Percentiles rank a stretch among this genome's conserved stretches.
phyloP scores from a whole-genome alignment of 805 yeast species.

The Metschnikowia orientalis region DNA sequence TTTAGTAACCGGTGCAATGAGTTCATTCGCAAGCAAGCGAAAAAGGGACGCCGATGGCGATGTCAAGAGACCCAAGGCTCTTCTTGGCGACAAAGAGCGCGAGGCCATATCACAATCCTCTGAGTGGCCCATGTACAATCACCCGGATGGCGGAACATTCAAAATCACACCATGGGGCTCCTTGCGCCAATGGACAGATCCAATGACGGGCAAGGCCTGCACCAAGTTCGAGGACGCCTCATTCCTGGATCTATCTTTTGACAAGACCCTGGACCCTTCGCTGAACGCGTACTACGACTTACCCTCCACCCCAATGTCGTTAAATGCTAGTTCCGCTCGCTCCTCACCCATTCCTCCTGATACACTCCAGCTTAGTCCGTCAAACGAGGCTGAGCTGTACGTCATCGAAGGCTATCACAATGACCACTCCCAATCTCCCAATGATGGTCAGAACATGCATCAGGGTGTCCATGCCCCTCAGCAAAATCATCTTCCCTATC shows the following conservation, averaged over 20 bases:
- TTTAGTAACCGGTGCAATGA: conserved; percentile 2
- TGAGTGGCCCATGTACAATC: conserved; percentile 54
- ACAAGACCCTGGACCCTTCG: conserved; percentile 8
- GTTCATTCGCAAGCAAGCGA: conserved; percentile 15
- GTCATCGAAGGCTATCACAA: conserved; percentile 31
- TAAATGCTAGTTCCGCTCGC: conserved; percentile 13
- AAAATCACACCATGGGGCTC: conserved; percentile 65
- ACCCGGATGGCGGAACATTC: conserved; percentile 59
- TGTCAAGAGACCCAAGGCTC: conserved; percentile 19
- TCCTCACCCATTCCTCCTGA: conserved; percentile 18
- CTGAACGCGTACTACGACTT: conserved; percentile 14
- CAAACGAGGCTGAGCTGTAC: conserved; percentile 37
- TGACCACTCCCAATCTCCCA: background rate
- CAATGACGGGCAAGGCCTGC: conserved; percentile 41
- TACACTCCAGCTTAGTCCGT: conserved; percentile 28
- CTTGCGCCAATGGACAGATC: conserved; percentile 41
- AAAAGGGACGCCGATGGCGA: conserved; percentile 24
- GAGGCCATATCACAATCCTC: conserved; percentile 17
- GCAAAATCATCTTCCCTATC: conserved; percentile 5
- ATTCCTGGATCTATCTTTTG: conserved; percentile 22
- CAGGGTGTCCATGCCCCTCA: too few species aligned
- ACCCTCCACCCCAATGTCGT: conserved; percentile 20
- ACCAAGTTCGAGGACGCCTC: conserved; percentile 46
- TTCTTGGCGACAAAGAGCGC: conserved; percentile 17
- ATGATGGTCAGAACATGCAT: conserved; percentile 1